phyloP scores from a whole-genome alignment of 495 filamentous ascomycete genomes.

The Lophiotrema nucula region DNA sequence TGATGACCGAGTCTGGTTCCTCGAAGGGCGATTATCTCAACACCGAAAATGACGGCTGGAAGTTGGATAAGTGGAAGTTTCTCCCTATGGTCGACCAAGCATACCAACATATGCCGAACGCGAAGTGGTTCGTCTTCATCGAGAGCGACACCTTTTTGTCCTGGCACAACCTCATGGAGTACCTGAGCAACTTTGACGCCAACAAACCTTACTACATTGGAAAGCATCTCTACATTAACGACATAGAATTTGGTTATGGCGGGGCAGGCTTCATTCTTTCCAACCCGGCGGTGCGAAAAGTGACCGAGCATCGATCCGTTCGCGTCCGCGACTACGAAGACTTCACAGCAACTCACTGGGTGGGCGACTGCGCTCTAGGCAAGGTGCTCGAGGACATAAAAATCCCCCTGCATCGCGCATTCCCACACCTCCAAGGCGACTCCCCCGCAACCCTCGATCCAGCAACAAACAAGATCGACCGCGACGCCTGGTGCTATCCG shows the following conservation, averaged over 20 bases:
- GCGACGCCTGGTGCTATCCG: slow-evolving; percentile 27
- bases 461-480: slow-evolving; percentile 18
- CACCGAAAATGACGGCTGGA: slow-evolving; percentile 31
- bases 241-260: slow-evolving; percentile 33
- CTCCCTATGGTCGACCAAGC: slow-evolving; percentile 30
- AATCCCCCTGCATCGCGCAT: slow-evolving; percentile 23
- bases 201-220: slow-evolving; percentile 33
- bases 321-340: slow-evolving; percentile 28
- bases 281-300: slow-evolving; percentile 27
- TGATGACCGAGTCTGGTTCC: slow-evolving; percentile 20
- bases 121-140: slow-evolving; percentile 38
- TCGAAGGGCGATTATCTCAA: slow-evolving; percentile 29
- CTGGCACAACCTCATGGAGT: slow-evolving; percentile 35
- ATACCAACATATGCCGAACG: slow-evolving; percentile 16
- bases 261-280: slow-evolving; percentile 31
- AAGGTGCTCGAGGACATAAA: slow-evolving; percentile 29
- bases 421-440: slow-evolving; percentile 33
- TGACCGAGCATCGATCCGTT: slow-evolving; percentile 22
- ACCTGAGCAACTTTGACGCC: slow-evolving; percentile 28
- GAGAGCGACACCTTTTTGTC: slow-evolving; percentile 34
- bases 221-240: slow-evolving; percentile 32
- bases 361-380: slow-evolving; percentile 28
- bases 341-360: slow-evolving; percentile 27
- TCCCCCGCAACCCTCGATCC: slow-evolving; percentile 24
- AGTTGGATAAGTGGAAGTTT: slow-evolving; percentile 38